Percentiles rank a stretch among this genome's conserved stretches.
Evolutionary conservation across 257 asterid species (phyloP).

Genomic region (Prunella vulgaris): DNA sequence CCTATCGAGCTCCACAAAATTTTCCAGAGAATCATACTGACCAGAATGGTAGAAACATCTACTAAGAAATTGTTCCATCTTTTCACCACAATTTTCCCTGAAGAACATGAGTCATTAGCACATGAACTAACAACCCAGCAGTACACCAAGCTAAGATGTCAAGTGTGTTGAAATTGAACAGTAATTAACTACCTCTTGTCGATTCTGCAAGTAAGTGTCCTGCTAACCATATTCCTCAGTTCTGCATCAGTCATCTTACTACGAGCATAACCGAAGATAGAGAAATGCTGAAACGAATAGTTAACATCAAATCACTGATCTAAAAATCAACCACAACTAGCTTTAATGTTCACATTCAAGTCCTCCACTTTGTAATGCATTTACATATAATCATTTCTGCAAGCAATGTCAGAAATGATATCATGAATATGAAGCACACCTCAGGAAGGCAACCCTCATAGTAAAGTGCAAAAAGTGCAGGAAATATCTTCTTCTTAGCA

Average conservation of each 20-base stretch:
- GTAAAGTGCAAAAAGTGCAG: constrained; percentile 96
- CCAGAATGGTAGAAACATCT: constrained; percentile 94
- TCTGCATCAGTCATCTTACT: constrained; percentile 97
- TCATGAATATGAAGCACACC: constrained; percentile 40
- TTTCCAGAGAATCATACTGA: constrained; percentile 68
- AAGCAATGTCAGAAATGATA: not conserved
- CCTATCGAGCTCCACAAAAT: constrained; percentile 67
- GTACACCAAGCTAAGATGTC: not conserved
- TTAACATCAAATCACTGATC: not conserved
- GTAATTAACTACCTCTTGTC: constrained; percentile 96
- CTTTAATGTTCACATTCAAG: not conserved
- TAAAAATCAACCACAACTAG: constrained; percentile 16
- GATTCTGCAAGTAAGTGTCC: constrained; percentile 91
- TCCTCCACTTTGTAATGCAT: not conserved
- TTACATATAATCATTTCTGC: not conserved
- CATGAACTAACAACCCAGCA: not conserved
- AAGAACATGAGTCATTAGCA: constrained; percentile 9
- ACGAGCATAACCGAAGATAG: constrained; percentile 90
- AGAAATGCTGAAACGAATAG: constrained; percentile 62
- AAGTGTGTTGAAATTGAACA: no score
- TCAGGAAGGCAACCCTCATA: constrained; percentile 92
- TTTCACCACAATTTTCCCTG: constrained; percentile 93
- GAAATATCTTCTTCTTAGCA: constrained; percentile 97
- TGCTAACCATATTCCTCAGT: constrained; percentile 83
- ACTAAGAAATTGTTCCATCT: constrained; percentile 80